Percentiles rank a stretch among this genome's conserved stretches.
phyloP scores from a whole-genome alignment of 345 rosid species.

The Crucihimalaya himalaica region DNA sequence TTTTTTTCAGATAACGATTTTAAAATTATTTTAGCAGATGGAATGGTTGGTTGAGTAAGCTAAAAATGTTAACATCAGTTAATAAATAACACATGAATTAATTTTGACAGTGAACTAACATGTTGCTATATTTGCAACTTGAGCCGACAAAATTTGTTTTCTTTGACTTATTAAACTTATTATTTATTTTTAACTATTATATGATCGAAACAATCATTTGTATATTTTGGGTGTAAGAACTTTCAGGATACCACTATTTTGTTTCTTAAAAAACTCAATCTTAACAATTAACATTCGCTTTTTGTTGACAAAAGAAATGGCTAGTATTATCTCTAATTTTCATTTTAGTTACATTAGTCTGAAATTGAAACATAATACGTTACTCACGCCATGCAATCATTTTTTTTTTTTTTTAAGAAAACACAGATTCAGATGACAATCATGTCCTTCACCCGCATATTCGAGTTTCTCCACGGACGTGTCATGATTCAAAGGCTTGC shows the following conservation, averaged over 20 bases:
- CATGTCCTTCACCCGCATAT: not conserved
- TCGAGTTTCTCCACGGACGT: not conserved
- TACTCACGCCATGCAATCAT: not conserved
- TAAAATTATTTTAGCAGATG: not conserved
- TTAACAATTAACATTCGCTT: not conserved
- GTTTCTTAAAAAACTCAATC: not conserved
- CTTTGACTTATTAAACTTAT: slow-evolving; percentile 5
- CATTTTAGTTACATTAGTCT: not conserved
- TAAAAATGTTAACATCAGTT: slow-evolving; percentile 23
- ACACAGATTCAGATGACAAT: not conserved
- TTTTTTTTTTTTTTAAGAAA: not conserved
- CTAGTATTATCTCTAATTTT: not conserved
- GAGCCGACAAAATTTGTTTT: slow-evolving; percentile 32
- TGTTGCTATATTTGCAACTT: slow-evolving; percentile 34
- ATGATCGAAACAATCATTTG: not conserved
- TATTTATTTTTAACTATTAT: not conserved
- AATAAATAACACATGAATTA: slow-evolving; percentile 24
- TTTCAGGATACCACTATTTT: not conserved
- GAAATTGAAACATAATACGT: not conserved
- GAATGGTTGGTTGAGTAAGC: slow-evolving; percentile 22
- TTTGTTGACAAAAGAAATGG: not conserved
- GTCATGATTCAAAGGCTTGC: not conserved
- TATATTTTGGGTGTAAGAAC: not conserved
- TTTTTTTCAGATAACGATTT: not conserved
- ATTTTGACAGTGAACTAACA: slow-evolving; percentile 17